Conservation (phyloP, 164 flowering plant species). For the Kingdonia uniflora region DNA sequence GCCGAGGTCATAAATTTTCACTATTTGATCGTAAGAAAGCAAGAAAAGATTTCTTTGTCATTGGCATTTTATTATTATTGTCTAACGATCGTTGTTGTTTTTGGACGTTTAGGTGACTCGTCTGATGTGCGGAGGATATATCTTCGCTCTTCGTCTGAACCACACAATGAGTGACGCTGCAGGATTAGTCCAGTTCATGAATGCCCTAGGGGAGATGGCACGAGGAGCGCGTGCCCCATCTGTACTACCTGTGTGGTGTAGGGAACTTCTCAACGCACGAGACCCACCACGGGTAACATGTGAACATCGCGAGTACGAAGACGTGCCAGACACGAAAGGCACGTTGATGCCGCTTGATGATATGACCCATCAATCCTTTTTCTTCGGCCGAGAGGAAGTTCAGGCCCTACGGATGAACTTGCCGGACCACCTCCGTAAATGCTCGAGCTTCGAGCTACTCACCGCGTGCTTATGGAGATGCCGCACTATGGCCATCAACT, state of each 20-base stretch:
- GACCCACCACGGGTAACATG: constrained; percentile 13
- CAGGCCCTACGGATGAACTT: constrained; percentile 9
- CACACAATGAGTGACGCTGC: constrained; percentile 27
- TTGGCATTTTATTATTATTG: too few species aligned
- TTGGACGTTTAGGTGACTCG: constrained; percentile 35
- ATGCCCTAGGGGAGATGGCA: constrained; percentile 21
- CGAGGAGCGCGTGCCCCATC: constrained; percentile 16
- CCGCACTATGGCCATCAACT: constrained; percentile 22
- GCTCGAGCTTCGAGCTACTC: constrained; percentile 20
- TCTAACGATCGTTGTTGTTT: too few species aligned
- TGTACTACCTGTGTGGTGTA: constrained; percentile 21
- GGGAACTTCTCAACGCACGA: constrained; percentile 19
- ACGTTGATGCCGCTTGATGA: constrained; percentile 6
- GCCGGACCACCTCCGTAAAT: constrained; percentile 9
- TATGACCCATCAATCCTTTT: constrained; percentile 21
- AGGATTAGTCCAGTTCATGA: constrained; percentile 24
- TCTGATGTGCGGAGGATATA: constrained; percentile 30
- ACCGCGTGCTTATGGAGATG: constrained; percentile 29
- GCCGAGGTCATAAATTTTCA: too few species aligned
- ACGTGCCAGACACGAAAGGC: constrained; percentile 6
- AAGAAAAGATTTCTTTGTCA: too few species aligned
- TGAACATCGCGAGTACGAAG: constrained; percentile 20
- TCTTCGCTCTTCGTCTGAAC: constrained; percentile 21
- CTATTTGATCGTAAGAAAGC: too few species aligned
- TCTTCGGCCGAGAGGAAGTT: constrained; percentile 18